Evolutionary conservation across 2,329 filamentous ascomycete genomes (phyloP).

Genomic region (Tothia fuscella): DNA sequence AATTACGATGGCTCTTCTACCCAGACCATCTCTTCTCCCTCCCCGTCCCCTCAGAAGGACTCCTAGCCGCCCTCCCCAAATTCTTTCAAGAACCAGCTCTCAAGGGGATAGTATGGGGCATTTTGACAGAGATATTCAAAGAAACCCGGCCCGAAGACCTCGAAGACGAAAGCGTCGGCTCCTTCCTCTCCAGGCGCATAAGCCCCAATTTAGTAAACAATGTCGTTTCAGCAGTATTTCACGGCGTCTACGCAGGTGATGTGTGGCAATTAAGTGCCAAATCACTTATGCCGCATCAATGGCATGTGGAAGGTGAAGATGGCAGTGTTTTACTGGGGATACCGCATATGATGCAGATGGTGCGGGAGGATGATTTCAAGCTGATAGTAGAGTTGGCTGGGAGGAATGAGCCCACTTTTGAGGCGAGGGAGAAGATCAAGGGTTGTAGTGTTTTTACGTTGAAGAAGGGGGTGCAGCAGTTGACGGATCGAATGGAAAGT

Average conservation of each 20-base stretch:
- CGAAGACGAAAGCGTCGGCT: slow-evolving; percentile 59
- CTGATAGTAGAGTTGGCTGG: background rate
- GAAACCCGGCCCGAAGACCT: slow-evolving; percentile 22
- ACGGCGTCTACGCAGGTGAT: slow-evolving; percentile 90
- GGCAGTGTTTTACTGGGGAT: slow-evolving; percentile 12
- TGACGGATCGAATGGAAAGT: slow-evolving; percentile 43
- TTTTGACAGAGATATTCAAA: slow-evolving; percentile 24
- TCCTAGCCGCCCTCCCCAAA: slow-evolving; percentile 22
- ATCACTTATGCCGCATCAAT: slow-evolving; percentile 11
- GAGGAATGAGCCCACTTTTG: slow-evolving; percentile 3
- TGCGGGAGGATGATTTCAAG: slow-evolving; percentile 1
- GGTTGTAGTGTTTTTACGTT: slow-evolving; percentile 35
- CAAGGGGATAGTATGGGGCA: slow-evolving; percentile 28
- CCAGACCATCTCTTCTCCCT: slow-evolving; percentile 65
- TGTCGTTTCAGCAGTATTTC: slow-evolving; percentile 59
- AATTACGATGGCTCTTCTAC: slow-evolving; percentile 75
- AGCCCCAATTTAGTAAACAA: slow-evolving; percentile 53
- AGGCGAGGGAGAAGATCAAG: slow-evolving; percentile 12
- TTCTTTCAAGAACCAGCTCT: slow-evolving; percentile 46
- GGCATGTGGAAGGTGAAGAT: slow-evolving; percentile 14
- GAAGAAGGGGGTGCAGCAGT: slow-evolving; percentile 48
- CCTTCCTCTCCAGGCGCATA: slow-evolving; percentile 48
- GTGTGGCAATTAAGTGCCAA: slow-evolving; percentile 62
- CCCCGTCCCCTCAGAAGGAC: slow-evolving; percentile 24
- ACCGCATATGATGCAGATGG: background rate